Conservation (phyloP, 1,284 basidiomycete genomes). For the Moesziomyces globuligerus region DNA sequence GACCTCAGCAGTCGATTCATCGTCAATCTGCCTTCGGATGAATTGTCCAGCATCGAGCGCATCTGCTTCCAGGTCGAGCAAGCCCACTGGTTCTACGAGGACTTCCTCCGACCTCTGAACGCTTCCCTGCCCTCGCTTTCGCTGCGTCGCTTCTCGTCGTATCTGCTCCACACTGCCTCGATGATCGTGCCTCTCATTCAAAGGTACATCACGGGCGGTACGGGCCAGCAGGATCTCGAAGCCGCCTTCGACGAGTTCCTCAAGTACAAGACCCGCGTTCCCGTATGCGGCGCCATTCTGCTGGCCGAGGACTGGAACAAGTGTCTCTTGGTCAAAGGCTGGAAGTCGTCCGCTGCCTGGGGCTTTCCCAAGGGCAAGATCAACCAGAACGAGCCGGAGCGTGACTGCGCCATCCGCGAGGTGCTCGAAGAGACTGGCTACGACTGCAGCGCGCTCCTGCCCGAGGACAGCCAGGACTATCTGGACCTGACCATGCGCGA, state of each 20-base stretch:
- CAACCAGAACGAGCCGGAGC: constrained; percentile 79
- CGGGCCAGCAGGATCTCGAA: constrained; percentile 59
- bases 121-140: constrained; percentile 80
- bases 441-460: constrained; percentile 57
- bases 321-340: constrained; percentile 79
- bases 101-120: constrained; percentile 88
- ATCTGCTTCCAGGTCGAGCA: constrained; percentile 99
- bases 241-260: constrained; percentile 65
- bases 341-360: constrained; percentile 96
- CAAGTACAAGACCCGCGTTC: constrained; percentile 93
- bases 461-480: constrained; percentile 70
- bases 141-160: constrained; percentile 91
- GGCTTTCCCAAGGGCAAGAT: constrained; percentile 99
- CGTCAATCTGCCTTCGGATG: constrained; percentile 92
- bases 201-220: constrained; percentile 58
- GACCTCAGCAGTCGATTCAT: constrained; percentile 79
- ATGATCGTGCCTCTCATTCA: constrained; percentile 64
- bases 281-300: constrained; percentile 98
- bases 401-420: constrained; percentile 70
- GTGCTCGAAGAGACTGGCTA: constrained; percentile 70
- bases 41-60: constrained; percentile 87
- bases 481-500: constrained; percentile 90
- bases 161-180: constrained; percentile 73
- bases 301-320: constrained; percentile 88
- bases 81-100: constrained; percentile 99